Percentiles rank a stretch among this genome's conserved stretches.
phyloP scores from a whole-genome alignment of 192 early-diverging fungal genomes.

The Jimgerdemannia lactiflua region DNA sequence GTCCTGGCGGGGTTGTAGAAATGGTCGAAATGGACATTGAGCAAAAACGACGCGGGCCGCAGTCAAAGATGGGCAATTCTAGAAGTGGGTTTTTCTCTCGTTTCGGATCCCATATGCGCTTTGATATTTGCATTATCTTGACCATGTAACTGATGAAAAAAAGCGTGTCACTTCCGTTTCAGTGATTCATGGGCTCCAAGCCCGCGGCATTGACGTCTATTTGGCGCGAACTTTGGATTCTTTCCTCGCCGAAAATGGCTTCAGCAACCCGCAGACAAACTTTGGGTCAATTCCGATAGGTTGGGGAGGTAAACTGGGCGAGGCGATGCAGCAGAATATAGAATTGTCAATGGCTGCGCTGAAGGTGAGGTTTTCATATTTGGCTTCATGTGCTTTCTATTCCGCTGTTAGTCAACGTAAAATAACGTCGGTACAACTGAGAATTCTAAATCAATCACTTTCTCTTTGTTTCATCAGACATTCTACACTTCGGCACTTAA shows the following conservation, averaged over 20 bases:
- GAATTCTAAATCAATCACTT: neutral
- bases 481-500: neutral
- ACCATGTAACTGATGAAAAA: neutral
- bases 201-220: neutral
- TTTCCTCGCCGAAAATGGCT: neutral
- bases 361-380: neutral
- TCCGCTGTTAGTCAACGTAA: neutral
- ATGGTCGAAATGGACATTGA: neutral
- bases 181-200: neutral
- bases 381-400: neutral
- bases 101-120: too few species aligned
- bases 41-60: neutral
- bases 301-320: neutral
- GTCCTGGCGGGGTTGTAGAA: neutral
- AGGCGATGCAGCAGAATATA: neutral
- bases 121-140: neutral
- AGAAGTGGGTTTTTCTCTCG: neutral
- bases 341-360: neutral
- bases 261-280: neutral
- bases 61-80: neutral
- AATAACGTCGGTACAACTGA: too few species aligned
- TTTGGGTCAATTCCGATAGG: neutral
- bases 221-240: neutral
- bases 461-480: neutral
- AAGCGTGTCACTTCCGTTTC: neutral